Evolutionary conservation across 169 alveolate species (phyloP), one percentile per base, ranked within the genome.

Genomic region (Plasmodium sp.): DNA sequence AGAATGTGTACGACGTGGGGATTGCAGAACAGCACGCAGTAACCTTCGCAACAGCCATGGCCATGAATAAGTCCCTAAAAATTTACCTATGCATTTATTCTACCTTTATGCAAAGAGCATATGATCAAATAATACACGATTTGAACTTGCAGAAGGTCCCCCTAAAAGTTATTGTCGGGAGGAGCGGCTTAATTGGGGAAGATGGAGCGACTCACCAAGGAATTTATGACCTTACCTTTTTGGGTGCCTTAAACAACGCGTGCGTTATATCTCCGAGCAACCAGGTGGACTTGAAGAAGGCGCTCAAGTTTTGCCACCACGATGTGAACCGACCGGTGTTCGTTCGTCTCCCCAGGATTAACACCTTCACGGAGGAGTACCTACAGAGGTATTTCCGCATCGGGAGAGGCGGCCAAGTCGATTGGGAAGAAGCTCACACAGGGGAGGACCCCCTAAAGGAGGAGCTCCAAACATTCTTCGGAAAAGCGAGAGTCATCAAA

Each of bases 171-270:
- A 84, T 96, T 1, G 22, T 97, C 2, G 98, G 97, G 41, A 95
- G 98, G 48, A 97, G 98, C 16, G 99, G 99, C 6, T 96, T 96
- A 83, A 97, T 98, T 39, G 98, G 98, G 18, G 97, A 96, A 33
- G 98, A 97, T 36, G 98, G 98, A 1, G 97, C 97, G 74, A 97
- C 99, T 5, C 99, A 98, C 96, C 98, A 97, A 72, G 99, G 99
- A 9, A 81, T 92, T 79, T 98, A 96, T 92, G 99, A 98, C 85
- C 88, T 98, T 72, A 92, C 97, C 36, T 67, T 92, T 81, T 94
- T 98, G 73, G 95, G 98, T n/a, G 51, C 96, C 45, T 82, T 98
- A 58, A 97, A 97, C n/a, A 96, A 97, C 92, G 34, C 97, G 34
- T 92, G 94, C 33, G 92, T 97, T 39, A 96, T 96, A 96, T 97